Base-by-base conservation (phyloP, 139 green algal genomes). In the Volvox africanus region DNA sequence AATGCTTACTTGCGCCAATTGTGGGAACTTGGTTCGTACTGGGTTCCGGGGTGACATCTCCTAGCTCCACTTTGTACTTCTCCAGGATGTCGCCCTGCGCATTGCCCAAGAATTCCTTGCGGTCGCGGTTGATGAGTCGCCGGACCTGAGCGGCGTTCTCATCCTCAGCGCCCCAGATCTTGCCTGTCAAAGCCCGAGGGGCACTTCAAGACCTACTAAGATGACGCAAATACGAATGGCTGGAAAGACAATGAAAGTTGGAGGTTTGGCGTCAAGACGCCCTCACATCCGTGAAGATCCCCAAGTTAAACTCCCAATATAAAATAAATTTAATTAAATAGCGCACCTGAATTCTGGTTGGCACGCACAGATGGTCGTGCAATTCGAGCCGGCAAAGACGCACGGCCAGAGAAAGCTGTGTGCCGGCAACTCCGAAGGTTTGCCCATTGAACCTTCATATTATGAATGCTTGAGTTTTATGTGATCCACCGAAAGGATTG, bases 41-140 rank as follows among this genome's bases (percentile, higher is more conserved):
- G 65, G 67, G 71, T 35, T 88, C 80, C 6, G 80, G 0, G 12
- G 61, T 62, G 20, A 62, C 86, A 28, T 89, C 87, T 0, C 92
- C 92, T 55, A 93, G 91, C 69, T 94, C 92, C 18, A 89, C 91
- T 2, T 89, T 82, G 82, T 90, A 94, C 82, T 94, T 94, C 71
- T 93, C 92, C 36, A 94, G 68, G 44, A 94, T 94, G 61, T 94
- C 92, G 1, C 69, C 62, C 24, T 92, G 22, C 33, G 65, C 24
- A 69, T 96, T 96, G 16, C 95, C 95, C 73, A 96, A 88, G 82
- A 97, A 92, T 91, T 98, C 95, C 88, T 97, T 96, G 32, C 95
- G 88, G 91, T 98, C 97, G 28, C 97, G 91, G 55, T 91, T 93
- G 26, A 98, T 93, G 61, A 98, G 91, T 24, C 96, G 94, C 79